phyloP scores from a whole-genome alignment of 1,284 basidiomycete species.

The Macrocybe sp. region DNA sequence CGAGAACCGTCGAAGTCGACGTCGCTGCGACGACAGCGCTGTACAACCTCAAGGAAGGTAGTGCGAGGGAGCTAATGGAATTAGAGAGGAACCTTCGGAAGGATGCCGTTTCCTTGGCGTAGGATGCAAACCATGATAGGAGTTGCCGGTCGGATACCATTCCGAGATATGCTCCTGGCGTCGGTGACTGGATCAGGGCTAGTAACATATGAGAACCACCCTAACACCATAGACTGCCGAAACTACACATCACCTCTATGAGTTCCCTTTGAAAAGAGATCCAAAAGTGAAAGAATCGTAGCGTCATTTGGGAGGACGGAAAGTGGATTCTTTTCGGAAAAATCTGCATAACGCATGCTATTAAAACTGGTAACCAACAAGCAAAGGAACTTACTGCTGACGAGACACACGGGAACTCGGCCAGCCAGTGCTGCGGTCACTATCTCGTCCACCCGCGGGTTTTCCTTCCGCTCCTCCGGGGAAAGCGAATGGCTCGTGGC shows the following conservation, averaged over 20 bases:
- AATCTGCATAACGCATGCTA: slow-evolving; percentile 37
- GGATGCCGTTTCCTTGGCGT: slow-evolving; percentile 41
- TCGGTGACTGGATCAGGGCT: slow-evolving; percentile 47
- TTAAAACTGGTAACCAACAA: background rate
- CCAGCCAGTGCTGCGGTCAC: slow-evolving; percentile 68
- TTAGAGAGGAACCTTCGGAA: slow-evolving; percentile 53
- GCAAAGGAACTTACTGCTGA: slow-evolving; percentile 58
- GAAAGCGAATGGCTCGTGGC: slow-evolving; percentile 67
- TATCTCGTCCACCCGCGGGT: slow-evolving; percentile 59
- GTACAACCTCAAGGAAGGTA: slow-evolving; percentile 63
- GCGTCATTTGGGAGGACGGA: slow-evolving; percentile 58
- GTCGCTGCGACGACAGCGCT: slow-evolving; percentile 54
- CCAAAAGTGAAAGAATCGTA: slow-evolving; percentile 56
- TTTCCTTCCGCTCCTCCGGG: slow-evolving; percentile 52
- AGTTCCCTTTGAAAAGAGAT: slow-evolving; percentile 60
- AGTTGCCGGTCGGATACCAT: slow-evolving; percentile 60
- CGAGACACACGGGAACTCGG: slow-evolving; percentile 63
- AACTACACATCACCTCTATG: slow-evolving; percentile 48
- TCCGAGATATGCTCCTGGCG: slow-evolving; percentile 40
- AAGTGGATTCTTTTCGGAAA: slow-evolving; percentile 78
- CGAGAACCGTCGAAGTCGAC: slow-evolving; percentile 54
- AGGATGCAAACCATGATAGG: slow-evolving; percentile 57
- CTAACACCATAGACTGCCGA: too few relatives aligned
- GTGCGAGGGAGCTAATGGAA: slow-evolving; percentile 48
- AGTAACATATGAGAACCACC: slow-evolving; percentile 10